Percentiles rank a stretch among this genome's conserved stretches.
Evolutionary conservation across 2,329 filamentous ascomycete species (phyloP).

Genomic region (Plectosphaerella plurivora): DNA sequence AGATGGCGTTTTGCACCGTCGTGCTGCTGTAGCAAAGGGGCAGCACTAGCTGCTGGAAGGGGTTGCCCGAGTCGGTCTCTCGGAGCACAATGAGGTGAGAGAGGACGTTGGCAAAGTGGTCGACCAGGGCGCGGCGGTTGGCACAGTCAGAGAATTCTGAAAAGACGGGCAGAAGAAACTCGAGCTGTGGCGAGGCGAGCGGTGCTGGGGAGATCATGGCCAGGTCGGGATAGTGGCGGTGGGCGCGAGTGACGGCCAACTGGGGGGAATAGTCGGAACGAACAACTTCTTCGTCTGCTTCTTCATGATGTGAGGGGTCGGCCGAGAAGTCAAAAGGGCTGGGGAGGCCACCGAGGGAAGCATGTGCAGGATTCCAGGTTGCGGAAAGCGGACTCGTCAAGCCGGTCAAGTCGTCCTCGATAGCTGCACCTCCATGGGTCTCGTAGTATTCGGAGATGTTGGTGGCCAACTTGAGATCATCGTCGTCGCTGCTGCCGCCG

Average conservation of each 20-base stretch:
- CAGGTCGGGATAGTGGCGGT: conserved; percentile 10
- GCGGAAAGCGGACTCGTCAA: neutral
- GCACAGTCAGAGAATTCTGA: conserved; percentile 51
- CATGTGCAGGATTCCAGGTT: conserved; percentile 1
- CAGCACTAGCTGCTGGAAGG: conserved; percentile 59
- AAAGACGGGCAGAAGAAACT: conserved; percentile 49
- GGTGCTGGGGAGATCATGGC: conserved; percentile 30
- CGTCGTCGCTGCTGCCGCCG: conserved; percentile 6
- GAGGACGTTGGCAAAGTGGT: conserved; percentile 60
- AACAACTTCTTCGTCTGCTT: conserved; percentile 23
- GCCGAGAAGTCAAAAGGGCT: conserved; percentile 25
- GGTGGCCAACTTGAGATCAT: conserved; percentile 5
- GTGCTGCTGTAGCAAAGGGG: conserved; percentile 51
- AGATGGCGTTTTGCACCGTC: conserved; percentile 76
- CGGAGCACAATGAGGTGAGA: conserved; percentile 63
- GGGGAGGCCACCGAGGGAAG: conserved; percentile 21
- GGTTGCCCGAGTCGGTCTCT: conserved; percentile 54
- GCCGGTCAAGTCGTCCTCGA: neutral
- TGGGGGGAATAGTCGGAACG: conserved; percentile 5
- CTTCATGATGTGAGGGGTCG: conserved; percentile 16
- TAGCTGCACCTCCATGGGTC: neutral
- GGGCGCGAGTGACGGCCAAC: conserved; percentile 10
- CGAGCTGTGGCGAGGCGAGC: conserved; percentile 36
- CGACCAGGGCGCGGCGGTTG: conserved; percentile 51
- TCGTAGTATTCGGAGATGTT: neutral